These are phyloP conservation scores for Cyathus striatus DNA, from an alignment of 768 basidiomycete genomes.

Conservation along the genomic window DNA sequence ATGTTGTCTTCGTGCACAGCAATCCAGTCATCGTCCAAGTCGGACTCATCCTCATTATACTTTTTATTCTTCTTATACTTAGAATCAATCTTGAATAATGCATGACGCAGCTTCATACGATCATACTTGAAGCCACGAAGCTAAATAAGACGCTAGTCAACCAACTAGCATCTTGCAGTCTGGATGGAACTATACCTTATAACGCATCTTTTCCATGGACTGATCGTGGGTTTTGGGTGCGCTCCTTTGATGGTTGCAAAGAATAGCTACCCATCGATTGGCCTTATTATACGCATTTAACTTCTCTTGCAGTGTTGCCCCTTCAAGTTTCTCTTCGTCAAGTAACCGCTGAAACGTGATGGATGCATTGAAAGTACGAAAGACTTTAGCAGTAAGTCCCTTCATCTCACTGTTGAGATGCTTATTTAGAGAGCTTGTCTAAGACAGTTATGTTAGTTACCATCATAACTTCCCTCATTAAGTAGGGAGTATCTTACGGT, in stretches of 20 bases:
- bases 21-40: conserved; percentile 92
- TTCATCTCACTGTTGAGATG: conserved; percentile 94
- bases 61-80: conserved; percentile 80
- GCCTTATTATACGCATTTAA: conserved; percentile 96
- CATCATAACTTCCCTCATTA: conserved; percentile 4
- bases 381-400: conserved; percentile 97
- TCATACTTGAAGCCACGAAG: conserved; percentile 90
- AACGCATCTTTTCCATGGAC: conserved; percentile 90
- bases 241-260: conserved; percentile 98
- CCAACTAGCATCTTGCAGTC: neutral
- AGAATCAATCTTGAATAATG: conserved; percentile 70
- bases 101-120: conserved; percentile 92
- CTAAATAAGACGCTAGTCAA: conserved; percentile 32
- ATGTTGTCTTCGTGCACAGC: conserved; percentile 71
- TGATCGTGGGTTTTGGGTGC: conserved; percentile 91
- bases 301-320: conserved; percentile 88
- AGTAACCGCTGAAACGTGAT: conserved; percentile 91
- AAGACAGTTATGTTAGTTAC: conserved; percentile 17
- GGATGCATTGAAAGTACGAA: conserved; percentile 99
- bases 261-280: conserved; percentile 93
- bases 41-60: conserved; percentile 82
- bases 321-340: conserved; percentile 55
- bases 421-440: conserved; percentile 87
- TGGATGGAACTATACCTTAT: conserved; percentile 63
- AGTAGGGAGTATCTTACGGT: conserved; percentile 52